These are phyloP conservation scores for Penicillium cosmopolitanum DNA, from an alignment of 495 filamentous ascomycete genomes.

Conservation along the genomic window DNA sequence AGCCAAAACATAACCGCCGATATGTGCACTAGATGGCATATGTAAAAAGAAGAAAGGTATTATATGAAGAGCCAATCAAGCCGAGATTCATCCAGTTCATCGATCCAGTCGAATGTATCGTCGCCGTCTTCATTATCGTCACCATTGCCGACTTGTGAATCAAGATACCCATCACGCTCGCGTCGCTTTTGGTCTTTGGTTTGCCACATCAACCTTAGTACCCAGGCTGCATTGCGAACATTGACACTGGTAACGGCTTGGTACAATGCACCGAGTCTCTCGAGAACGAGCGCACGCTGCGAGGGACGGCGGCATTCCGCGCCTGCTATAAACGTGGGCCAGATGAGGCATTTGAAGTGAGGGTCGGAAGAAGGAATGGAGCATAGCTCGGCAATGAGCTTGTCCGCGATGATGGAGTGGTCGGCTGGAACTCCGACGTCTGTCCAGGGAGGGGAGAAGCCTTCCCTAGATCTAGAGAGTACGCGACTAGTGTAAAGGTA, in stretches of 20 bases:
- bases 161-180: constrained; percentile 6
- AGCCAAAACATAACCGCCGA: background rate
- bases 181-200: constrained; percentile 41
- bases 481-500: constrained; percentile 52
- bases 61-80: constrained; percentile 54
- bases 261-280: constrained; percentile 42
- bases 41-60: constrained; percentile 10
- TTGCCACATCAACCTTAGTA: constrained; percentile 51
- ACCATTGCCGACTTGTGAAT: constrained; percentile 7
- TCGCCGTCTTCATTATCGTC: constrained; percentile 8
- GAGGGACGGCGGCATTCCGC: constrained; percentile 43
- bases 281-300: constrained; percentile 41
- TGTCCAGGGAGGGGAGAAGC: constrained; percentile 33
- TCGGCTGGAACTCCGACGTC: constrained; percentile 37
- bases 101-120: constrained; percentile 49
- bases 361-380: constrained; percentile 42
- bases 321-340: constrained; percentile 53
- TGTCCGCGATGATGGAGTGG: constrained; percentile 37
- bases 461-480: constrained; percentile 38
- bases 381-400: constrained; percentile 43
- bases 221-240: constrained; percentile 51
- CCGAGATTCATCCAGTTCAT: constrained; percentile 47
- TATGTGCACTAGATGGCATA: too few relatives aligned
- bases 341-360: constrained; percentile 55
- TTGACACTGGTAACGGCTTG: constrained; percentile 48